phyloP scores from a whole-genome alignment of 2,329 filamentous ascomycete species.

The Fusarium pininemorale region DNA sequence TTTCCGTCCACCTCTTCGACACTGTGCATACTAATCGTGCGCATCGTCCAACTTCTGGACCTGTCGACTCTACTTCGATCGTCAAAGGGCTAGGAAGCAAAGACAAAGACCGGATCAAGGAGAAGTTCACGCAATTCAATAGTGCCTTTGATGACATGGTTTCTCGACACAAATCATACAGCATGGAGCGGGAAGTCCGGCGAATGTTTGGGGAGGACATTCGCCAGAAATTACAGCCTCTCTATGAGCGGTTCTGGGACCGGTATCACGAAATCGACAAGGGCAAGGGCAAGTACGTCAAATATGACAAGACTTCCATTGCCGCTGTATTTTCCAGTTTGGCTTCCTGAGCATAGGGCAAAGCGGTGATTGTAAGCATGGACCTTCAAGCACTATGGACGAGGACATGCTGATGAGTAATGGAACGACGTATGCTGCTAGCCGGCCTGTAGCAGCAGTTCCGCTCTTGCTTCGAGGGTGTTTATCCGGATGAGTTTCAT shows the following conservation, averaged over 20 bases:
- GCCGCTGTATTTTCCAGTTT: slow-evolving; percentile 69
- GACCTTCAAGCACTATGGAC: background rate
- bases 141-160: slow-evolving; percentile 89
- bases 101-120: slow-evolving; percentile 95
- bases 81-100: slow-evolving; percentile 86
- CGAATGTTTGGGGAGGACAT: slow-evolving; percentile 83
- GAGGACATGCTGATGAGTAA: background rate
- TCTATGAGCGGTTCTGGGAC: slow-evolving; percentile 97
- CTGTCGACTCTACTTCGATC: slow-evolving; percentile 83
- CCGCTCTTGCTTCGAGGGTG: background rate
- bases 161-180: slow-evolving; percentile 79
- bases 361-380: background rate
- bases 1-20: slow-evolving; percentile 85
- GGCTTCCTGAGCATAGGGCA: slow-evolving; percentile 42
- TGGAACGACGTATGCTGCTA: background rate
- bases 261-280: slow-evolving; percentile 98
- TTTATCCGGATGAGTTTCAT: background rate
- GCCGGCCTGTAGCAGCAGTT: background rate
- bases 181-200: slow-evolving; percentile 91
- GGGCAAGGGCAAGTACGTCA: slow-evolving; percentile 97
- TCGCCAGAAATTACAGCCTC: slow-evolving; percentile 88
- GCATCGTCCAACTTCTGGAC: slow-evolving; percentile 76
- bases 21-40: slow-evolving; percentile 88
- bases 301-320: slow-evolving; percentile 90
- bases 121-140: slow-evolving; percentile 95